Base-by-base conservation (phyloP, 768 basidiomycete genomes). In the Ramaria sp. region DNA sequence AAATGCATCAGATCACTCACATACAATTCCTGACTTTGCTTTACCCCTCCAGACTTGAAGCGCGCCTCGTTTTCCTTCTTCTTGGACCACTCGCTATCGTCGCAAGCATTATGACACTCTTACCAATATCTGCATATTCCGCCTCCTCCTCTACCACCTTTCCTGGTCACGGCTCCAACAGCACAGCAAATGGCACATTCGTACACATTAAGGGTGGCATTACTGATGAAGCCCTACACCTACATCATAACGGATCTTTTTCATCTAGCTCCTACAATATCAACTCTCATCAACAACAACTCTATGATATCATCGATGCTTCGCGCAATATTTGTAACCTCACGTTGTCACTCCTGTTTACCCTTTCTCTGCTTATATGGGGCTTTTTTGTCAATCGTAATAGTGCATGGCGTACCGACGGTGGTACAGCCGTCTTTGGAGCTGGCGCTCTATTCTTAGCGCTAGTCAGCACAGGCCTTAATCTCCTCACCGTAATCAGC, bases 21-120 rank as follows among this genome's bases (percentile, higher is more conserved):
- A 96, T 99, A 48, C 96, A 98, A 67, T 97, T 98, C 67, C 75
- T 99, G 52, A 95, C 96, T 6, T 76, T 98, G 10, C 75, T 99
- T 9, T 99, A 89, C 66, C 96, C 96, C 6, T 97, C 95, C 20
- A 72, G 78, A 24, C 77, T 95, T 22, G 96, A 98, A 70, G 85
- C 82, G 3, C 72, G 84, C 32, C 78, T 99, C 37, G 91, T 99
- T 45, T 85, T 91, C 63, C 70, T 79, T 39, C 75, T 97, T 9
- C 78, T 99, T 16, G 91, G 85, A 3, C 96, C 96, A 0, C 75
- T 98, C 18, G 93, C 92, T 3, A 69, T 97, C 58, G 74, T 85
- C 1, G 83, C 93, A 0, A 86, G 91, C 0, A 72, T 80, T 28
- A 88, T 96, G 77, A 84, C 88, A 59, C 82, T 95, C 60, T 70